Evolutionary conservation across 129 eudicot species (phyloP), one percentile per base, ranked within the genome.

Genomic region (Saposhnikovia divaricata): DNA sequence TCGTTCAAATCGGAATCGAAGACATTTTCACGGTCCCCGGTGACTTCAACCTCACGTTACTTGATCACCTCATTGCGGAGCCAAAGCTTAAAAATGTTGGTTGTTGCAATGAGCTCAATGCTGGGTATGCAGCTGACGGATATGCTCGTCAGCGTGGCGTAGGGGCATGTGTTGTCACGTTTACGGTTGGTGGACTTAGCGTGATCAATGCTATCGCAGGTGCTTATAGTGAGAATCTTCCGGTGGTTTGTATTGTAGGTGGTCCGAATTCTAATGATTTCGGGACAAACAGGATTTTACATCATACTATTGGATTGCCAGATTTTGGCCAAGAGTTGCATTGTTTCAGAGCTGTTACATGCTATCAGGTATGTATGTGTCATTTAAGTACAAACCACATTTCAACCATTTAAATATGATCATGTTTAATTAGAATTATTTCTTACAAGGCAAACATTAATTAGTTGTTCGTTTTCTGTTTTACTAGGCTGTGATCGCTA

Each of bases 401-500:
- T 43, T 43, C 0, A 43, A 7, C 6, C 45, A 6, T 43, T 43
- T 43, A 6, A 43, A 6, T 43, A 8, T 43, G 45, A 1, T 23
- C 31, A 3, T 25, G 69, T 9, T n/a, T 25, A 25, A n/a, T 10
- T n/a, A 0, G 12, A 25, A 61, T n/a, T 11, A 61, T 25, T 61
- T 25, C 28, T 8, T 59, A 8, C 66, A 59, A 59, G 31, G 31
- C 27, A 9, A 9, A 59, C 28, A 21, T 59, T 23, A 72, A 34
- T 72, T 23, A 72, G 37, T 72, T 72, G 45, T 21, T 21, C 19
- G 6, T 72, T 40, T 42, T 73, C 31, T 73, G 50, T 43, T 40
- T 73, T 74, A 13, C 25, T 47, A 87, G 90, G 90, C 88, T 40
- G 80, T 85, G 40, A 80, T 87, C 43, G 83, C 75, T 34, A 77